phyloP scores from a whole-genome alignment of 225 moss, liverwort and hornwort genomes.

The Rhytidiadelphus loreus region DNA sequence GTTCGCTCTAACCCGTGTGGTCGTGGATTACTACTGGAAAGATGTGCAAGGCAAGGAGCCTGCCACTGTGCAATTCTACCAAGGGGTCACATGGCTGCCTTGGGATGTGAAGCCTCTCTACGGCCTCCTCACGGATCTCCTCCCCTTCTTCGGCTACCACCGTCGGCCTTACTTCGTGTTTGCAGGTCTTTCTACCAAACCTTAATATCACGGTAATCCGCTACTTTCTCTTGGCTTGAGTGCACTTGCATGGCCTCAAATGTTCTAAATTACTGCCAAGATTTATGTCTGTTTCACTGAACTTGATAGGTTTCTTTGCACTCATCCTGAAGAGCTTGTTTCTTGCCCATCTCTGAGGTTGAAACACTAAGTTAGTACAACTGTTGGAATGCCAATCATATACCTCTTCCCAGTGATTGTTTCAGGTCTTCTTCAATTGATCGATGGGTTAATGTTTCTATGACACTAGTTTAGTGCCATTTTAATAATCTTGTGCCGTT shows the following conservation, averaged over 20 bases:
- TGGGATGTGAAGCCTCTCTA: constrained; percentile 94
- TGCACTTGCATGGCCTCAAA: not conserved
- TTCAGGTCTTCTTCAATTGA: not conserved
- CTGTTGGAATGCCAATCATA: not conserved
- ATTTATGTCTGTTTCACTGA: not conserved
- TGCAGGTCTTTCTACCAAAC: constrained; percentile 51
- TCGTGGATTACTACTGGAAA: constrained; percentile 88
- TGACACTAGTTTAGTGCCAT: not conserved
- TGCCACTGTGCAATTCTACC: constrained; percentile 70
- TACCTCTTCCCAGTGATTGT: not conserved
- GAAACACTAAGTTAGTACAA: not conserved
- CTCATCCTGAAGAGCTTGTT: not conserved
- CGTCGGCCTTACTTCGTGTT: constrained; percentile 91
- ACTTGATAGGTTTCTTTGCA: not conserved
- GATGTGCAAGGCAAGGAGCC: constrained; percentile 71
- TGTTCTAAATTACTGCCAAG: not conserved
- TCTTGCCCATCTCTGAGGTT: not conserved
- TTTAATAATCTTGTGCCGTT: not conserved
- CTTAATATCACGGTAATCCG: constrained; percentile 3
- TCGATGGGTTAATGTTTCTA: not conserved
- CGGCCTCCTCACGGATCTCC: constrained; percentile 78
- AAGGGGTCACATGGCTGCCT: constrained; percentile 51
- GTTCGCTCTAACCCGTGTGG: constrained; percentile 53
- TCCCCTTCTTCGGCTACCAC: constrained; percentile 80
- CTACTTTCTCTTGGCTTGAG: not conserved